Base-by-base conservation (phyloP, 2,329 filamentous ascomycete genomes). In the Rhinocladiella mackenziei region DNA sequence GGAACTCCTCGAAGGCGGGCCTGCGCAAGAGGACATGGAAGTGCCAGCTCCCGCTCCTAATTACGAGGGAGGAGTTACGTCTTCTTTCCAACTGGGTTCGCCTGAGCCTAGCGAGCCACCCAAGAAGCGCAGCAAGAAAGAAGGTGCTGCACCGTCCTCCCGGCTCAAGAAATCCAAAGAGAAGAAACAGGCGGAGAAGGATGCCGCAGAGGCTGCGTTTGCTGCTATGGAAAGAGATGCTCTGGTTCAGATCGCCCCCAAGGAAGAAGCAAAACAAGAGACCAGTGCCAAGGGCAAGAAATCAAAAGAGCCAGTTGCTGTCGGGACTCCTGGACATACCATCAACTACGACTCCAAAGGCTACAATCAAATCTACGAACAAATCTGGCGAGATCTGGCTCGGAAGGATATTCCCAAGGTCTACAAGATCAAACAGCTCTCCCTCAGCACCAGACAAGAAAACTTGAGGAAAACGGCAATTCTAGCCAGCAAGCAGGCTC, bases 381-480 rank as follows among this genome's bases (percentile, higher is more conserved):
- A 96, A 65, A 97, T 97, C 55, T 94, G 88, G 83, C 85, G 91
- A 54, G 92, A 98, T 60, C 81, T 98, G 58, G 87, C 91, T 2
- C 82, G 88, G 49, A 95, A 95, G 63, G 89, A 95, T 63, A 85
- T 96, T 49, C 86, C 85, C 60, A 97, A 96, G 70, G 86, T 94
- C 0, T 89, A 81, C 63, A 87, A 92, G 56, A 77, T 96, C 62
- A 94, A 94, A 43, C 80, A 83, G 43, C 84, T 88, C 56, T 96
- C 91, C 0, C 81, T 91, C 46, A 78, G 82, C 6, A 94, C 84
- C 26, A 94, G 94, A 62, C 80, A 86, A 40, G 94, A 91, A n/a
- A 98, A 98, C 58, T 77, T 95, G 35, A 92, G 94, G 64, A 98
- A 98, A 76, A 98, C 92, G 0, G 92, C 89, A 10, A 91, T 97